Percentiles rank a stretch among this genome's conserved stretches.
phyloP scores from a whole-genome alignment of 768 basidiomycete species.

The Mrakia blollopis region DNA sequence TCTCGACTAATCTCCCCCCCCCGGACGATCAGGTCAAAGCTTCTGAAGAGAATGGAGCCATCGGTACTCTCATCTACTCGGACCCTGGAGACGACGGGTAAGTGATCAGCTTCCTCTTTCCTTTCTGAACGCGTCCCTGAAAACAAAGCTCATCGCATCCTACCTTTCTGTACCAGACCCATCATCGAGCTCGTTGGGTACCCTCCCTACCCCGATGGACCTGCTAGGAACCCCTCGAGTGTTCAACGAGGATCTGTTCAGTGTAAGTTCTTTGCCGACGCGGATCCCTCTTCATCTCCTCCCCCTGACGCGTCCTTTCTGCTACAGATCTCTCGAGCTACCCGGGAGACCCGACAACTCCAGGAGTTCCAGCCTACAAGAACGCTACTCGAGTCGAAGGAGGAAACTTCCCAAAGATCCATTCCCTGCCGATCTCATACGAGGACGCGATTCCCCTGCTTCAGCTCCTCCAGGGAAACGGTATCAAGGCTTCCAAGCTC shows the following conservation, averaged over 20 bases:
- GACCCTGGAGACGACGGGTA: slow-evolving; percentile 81
- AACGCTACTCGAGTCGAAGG: slow-evolving; percentile 57
- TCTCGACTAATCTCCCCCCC: no score
- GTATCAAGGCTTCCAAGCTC: slow-evolving; percentile 40
- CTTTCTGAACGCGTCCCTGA: background rate
- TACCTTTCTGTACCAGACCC: background rate
- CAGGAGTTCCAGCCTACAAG: slow-evolving; percentile 79
- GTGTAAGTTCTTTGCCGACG: slow-evolving; percentile 50
- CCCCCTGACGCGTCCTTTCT: background rate
- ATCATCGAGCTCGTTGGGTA: slow-evolving; percentile 16
- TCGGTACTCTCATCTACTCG: slow-evolving; percentile 66
- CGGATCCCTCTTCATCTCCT: background rate
- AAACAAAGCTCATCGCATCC: background rate
- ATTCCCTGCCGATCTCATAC: slow-evolving; percentile 88
- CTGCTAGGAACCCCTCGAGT: slow-evolving; percentile 75
- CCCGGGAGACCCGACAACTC: slow-evolving; percentile 21
- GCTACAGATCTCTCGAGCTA: background rate
- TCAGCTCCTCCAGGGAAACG: slow-evolving; percentile 51
- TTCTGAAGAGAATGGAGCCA: slow-evolving; percentile 76
- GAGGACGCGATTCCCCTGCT: slow-evolving; percentile 68
- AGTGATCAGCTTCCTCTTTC: slow-evolving; percentile 53
- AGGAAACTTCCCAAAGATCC: slow-evolving; percentile 45
- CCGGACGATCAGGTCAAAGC: slow-evolving; percentile 51
- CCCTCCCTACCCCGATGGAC: slow-evolving; percentile 65
- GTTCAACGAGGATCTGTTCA: slow-evolving; percentile 83